Conservation (phyloP, 768 basidiomycete species). For the Gymnopilus dilepis region DNA sequence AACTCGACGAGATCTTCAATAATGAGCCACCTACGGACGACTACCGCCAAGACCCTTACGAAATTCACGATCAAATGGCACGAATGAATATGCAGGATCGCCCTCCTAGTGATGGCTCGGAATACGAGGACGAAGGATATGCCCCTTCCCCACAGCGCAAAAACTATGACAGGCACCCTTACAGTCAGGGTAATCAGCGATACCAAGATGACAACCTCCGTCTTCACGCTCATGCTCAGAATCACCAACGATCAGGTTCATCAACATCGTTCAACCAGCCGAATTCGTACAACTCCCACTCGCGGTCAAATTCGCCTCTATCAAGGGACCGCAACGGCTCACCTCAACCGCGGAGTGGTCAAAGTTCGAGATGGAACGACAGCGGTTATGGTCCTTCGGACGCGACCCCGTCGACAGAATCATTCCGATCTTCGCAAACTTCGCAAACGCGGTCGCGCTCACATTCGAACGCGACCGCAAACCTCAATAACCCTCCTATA, state of each 20-base stretch:
- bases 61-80: conserved; percentile 57
- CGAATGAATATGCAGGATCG: conserved; percentile 52
- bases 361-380: conserved; percentile 37
- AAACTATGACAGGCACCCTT: conserved; percentile 45
- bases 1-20: conserved; percentile 60
- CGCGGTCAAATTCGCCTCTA: conserved; percentile 46
- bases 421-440: conserved; percentile 61
- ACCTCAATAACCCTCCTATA: conserved; percentile 72
- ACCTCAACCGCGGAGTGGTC: conserved; percentile 35
- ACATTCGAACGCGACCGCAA: conserved; percentile 54
- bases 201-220: conserved; percentile 47
- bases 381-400: conserved; percentile 32
- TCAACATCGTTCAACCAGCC: conserved; percentile 49
- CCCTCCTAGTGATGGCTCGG: conserved; percentile 65
- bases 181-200: conserved; percentile 41
- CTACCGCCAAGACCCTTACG: conserved; percentile 38
- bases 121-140: conserved; percentile 67
- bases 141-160: conserved; percentile 48
- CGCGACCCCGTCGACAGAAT: conserved; percentile 48
- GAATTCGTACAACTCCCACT: conserved; percentile 44
- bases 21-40: conserved; percentile 43
- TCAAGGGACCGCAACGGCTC: conserved; percentile 38
- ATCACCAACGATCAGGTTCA: conserved; percentile 58
- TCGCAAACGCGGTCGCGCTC: conserved; percentile 65
- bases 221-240: conserved; percentile 48